Evolutionary conservation across 345 rosid genomes (phyloP).

Genomic region (Hibiscus syriacus): DNA sequence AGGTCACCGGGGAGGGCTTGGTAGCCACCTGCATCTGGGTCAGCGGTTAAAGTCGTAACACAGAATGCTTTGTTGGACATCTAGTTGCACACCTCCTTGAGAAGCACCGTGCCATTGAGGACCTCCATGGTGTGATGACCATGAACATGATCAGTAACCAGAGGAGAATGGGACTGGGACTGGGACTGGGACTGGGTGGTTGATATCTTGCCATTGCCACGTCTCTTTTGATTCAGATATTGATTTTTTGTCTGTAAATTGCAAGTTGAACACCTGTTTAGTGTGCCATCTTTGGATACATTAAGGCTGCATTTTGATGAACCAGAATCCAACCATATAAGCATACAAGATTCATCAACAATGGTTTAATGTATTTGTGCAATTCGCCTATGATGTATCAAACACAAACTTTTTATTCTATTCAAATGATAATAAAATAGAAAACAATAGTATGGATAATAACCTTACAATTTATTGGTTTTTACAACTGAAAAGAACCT

Average conservation of each 20-base stretch:
- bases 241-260: too few relatives aligned
- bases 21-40: slow-evolving; percentile 7
- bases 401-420: not conserved
- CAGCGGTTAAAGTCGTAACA: slow-evolving; percentile 9
- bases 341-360: not conserved
- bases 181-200: not conserved
- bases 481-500: not conserved
- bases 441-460: too few relatives aligned
- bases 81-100: slow-evolving; percentile 18
- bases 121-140: not conserved
- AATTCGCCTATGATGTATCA: not conserved
- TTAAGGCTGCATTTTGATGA: not conserved
- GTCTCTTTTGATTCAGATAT: not conserved
- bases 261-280: too few relatives aligned
- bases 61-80: slow-evolving; percentile 22
- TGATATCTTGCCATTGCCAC: slow-evolving; percentile 3
- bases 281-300: too few relatives aligned
- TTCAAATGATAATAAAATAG: not conserved
- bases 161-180: not conserved
- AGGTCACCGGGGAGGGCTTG: slow-evolving; percentile 4
- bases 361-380: not conserved
- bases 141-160: not conserved
- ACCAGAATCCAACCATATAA: not conserved
- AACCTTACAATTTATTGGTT: not conserved
- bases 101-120: slow-evolving; percentile 6